phyloP scores from a whole-genome alignment of 2,329 filamentous ascomycete species.

The Fragosphaeria purpurea region DNA sequence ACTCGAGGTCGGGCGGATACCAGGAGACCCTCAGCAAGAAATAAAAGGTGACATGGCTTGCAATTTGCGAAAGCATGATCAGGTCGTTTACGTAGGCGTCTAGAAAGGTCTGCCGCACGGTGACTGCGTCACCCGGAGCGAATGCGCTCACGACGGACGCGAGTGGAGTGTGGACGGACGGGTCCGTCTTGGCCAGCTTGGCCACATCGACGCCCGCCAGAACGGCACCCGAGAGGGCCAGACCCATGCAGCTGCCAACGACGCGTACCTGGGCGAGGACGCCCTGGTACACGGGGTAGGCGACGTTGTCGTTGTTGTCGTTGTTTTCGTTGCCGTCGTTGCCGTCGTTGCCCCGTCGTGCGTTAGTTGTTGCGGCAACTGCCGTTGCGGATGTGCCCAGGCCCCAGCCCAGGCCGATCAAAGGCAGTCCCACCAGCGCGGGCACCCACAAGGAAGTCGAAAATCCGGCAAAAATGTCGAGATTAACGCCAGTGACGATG shows the following conservation, averaged over 20 bases:
- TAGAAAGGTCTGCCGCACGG: conserved; percentile 30
- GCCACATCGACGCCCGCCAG: conserved; percentile 24
- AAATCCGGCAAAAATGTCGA: conserved; percentile 22
- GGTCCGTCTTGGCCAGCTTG: conserved; percentile 19
- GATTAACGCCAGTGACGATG: conserved; percentile 36
- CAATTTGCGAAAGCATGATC: too few species aligned
- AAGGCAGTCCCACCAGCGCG: conserved; percentile 36
- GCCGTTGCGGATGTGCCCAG: conserved; percentile 37
- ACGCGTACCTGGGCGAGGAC: conserved; percentile 42
- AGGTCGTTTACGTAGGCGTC: conserved; percentile 22
- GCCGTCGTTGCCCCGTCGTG: conserved; percentile 33
- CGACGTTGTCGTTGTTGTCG: too few species aligned
- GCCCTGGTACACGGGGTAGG: conserved; percentile 31
- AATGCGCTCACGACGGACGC: conserved; percentile 8
- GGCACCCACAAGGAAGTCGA: too few species aligned
- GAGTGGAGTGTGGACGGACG: conserved; percentile 19
- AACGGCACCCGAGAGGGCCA: conserved; percentile 41
- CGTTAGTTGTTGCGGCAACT: conserved; percentile 32
- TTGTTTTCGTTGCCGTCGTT: too few species aligned
- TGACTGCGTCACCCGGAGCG: conserved; percentile 16
- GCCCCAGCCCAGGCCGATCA: conserved; percentile 44
- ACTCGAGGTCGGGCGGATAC: too few species aligned
- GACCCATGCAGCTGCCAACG: conserved; percentile 44
- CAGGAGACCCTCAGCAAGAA: too few species aligned
- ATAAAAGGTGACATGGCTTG: too few species aligned